Conservation (phyloP, 164 flowering plant genomes). For the Magnolia kwangsiensis region DNA sequence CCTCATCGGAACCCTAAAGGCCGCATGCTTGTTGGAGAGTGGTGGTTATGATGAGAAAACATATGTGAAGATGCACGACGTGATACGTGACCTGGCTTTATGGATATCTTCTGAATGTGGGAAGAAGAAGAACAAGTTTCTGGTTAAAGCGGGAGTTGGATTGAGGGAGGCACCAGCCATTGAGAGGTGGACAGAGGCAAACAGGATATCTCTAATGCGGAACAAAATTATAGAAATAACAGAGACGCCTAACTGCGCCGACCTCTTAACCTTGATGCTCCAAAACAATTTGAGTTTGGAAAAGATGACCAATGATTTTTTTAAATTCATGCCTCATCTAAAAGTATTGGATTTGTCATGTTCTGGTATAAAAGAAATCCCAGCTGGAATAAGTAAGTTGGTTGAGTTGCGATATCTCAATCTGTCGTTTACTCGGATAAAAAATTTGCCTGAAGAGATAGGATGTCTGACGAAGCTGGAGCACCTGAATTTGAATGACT, state of each 20-base stretch:
- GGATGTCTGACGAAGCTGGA: conserved; percentile 7
- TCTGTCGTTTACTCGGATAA: conserved; percentile 1
- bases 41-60: too few species aligned
- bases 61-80: too few species aligned
- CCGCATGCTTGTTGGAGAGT: too few species aligned
- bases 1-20: too few species aligned
- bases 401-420: conserved; percentile 13
- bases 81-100: conserved; percentile 10
- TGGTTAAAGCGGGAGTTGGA: conserved; percentile 5
- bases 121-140: neutral
- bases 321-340: conserved; percentile 10
- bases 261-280: conserved; percentile 18
- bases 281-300: neutral
- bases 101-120: conserved; percentile 15
- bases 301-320: conserved; percentile 3
- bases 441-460: conserved; percentile 5
- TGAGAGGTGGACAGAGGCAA: conserved; percentile 12
- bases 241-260: conserved; percentile 13
- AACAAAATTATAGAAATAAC: neutral
- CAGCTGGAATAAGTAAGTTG: neutral
- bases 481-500: neutral
- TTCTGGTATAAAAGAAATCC: conserved; percentile 6
- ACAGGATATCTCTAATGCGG: conserved; percentile 12
- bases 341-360: conserved; percentile 18
- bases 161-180: neutral